Evolutionary conservation across 345 rosid species (phyloP).

Genomic region (Mercurialis annua): DNA sequence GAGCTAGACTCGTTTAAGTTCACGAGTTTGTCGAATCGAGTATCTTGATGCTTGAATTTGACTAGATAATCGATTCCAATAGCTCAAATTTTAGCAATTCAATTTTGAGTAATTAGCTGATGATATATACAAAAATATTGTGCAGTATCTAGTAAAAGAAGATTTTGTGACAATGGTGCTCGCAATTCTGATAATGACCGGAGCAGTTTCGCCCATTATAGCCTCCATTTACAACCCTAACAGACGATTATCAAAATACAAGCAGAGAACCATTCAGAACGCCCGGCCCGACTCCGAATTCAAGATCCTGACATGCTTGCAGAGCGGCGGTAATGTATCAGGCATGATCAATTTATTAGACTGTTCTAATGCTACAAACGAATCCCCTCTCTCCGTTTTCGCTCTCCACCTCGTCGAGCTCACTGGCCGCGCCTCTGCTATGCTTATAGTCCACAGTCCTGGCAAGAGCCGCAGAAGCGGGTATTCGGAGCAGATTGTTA

Average conservation of each 20-base stretch:
- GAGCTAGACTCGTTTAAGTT: no score
- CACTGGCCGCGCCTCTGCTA: slow-evolving; percentile 58
- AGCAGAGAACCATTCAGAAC: slow-evolving; percentile 43
- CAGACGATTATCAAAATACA: slow-evolving; percentile 23
- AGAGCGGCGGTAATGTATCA: slow-evolving; percentile 31
- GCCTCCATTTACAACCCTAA: slow-evolving; percentile 33
- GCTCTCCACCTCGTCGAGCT: slow-evolving; percentile 60
- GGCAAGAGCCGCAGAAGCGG: slow-evolving; percentile 21
- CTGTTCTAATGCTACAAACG: slow-evolving; percentile 44
- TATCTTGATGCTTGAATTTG: no score
- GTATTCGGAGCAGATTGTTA: slow-evolving; percentile 44
- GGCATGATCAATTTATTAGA: slow-evolving; percentile 53
- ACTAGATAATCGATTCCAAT: no score
- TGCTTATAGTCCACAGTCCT: slow-evolving; percentile 53
- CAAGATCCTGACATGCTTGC: slow-evolving; percentile 53
- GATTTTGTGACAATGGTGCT: slow-evolving; percentile 41
- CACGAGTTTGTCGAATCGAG: no score
- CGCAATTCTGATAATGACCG: slow-evolving; percentile 42
- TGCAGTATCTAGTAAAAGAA: slow-evolving; percentile 36
- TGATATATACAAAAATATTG: neutral
- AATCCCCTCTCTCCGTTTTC: slow-evolving; percentile 49
- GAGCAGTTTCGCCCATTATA: slow-evolving; percentile 27
- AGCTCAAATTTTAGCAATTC: neutral
- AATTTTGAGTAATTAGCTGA: neutral
- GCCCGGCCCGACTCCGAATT: slow-evolving; percentile 38